Evolutionary conservation across 306 rosid genomes (phyloP), one percentile per base, ranked within the genome.

Genomic region (Pyrus communis): DNA sequence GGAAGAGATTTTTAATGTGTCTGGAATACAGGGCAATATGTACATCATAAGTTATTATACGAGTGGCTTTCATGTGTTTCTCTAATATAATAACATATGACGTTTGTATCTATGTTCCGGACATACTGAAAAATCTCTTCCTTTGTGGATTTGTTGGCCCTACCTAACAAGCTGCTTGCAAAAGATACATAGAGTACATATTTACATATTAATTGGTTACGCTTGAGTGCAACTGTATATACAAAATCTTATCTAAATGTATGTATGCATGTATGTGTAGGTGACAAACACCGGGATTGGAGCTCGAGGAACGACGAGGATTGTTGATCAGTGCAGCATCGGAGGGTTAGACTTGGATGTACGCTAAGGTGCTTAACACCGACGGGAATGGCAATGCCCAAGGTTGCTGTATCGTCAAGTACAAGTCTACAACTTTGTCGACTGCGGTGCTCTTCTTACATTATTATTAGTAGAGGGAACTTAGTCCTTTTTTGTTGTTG

Each of bases 271-370:
- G 22, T 55, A 17, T 12, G 21, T 70, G 62, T 71, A 80, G 89
- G 93, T 89, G 77, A 88, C 91, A 0, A 91, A 87, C 60, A 79
- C 84, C 0, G 54, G 75, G 46, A 91, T 93, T 0, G 86, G 89
- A 59, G 85, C 86, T 1, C 85, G 84, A 33, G 38, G 18, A 74
- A 88, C 84, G 4, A 91, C 84, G 84, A 89, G 93, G 70, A 85
- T 85, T 5, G 91, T 87, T 11, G 96, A 88, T 62, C 90, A 88
- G 67, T 88, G 93, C 80, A 67, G 83, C 82, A 91, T 84, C 14
- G 93, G 96, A 76, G 96, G 96, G 11, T 78, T 91, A 23, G 96
- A 91, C 74, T 79, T 91, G 89, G 96, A 91, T 91, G 89, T 93
- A 91, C 45, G 87, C 77, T 0, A 84, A 84, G 0, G 85, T 91